Evolutionary conservation across 345 rosid species (phyloP).

Genomic region (Corchorus capsularis): DNA sequence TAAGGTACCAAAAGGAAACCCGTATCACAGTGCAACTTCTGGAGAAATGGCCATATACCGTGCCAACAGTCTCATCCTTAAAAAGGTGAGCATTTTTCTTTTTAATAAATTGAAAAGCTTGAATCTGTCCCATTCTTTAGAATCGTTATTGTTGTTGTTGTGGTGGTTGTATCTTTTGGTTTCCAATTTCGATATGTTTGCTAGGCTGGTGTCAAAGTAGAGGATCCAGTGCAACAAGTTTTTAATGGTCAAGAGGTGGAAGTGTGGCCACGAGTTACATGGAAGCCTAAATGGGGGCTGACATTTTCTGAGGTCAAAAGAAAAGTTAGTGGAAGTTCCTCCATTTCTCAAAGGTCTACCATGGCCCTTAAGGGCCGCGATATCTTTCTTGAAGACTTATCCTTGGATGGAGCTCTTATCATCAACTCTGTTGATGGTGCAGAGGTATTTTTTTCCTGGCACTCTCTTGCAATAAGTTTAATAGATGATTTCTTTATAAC

Average conservation of each 20-base stretch:
- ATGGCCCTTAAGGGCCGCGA: constrained; percentile 70
- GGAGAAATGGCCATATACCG: constrained; percentile 74
- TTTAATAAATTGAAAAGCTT: too few species aligned
- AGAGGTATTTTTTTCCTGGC: constrained; percentile 76
- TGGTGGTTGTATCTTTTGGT: not conserved
- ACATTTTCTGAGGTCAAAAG: constrained; percentile 68
- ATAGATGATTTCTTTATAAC: too few species aligned
- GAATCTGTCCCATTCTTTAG: constrained; percentile 1
- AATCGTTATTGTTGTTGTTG: too few species aligned
- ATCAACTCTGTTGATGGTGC: constrained; percentile 72
- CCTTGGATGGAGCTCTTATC: constrained; percentile 79
- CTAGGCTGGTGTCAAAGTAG: constrained; percentile 78
- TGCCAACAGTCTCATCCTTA: constrained; percentile 59
- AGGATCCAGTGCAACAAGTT: constrained; percentile 58
- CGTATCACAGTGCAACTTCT: constrained; percentile 76
- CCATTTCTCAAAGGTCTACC: constrained; percentile 70
- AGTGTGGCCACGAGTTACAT: constrained; percentile 82
- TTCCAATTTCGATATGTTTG: constrained; percentile 23
- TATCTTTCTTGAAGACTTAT: constrained; percentile 56
- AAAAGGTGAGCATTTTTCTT: constrained; percentile 38
- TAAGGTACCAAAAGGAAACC: constrained; percentile 72
- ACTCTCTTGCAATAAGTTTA: not conserved
- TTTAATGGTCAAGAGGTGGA: constrained; percentile 93
- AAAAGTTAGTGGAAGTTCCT: constrained; percentile 62
- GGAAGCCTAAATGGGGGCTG: constrained; percentile 93